phyloP scores from a whole-genome alignment of 2,329 filamentous ascomycete species.

The Saccharata proteae region DNA sequence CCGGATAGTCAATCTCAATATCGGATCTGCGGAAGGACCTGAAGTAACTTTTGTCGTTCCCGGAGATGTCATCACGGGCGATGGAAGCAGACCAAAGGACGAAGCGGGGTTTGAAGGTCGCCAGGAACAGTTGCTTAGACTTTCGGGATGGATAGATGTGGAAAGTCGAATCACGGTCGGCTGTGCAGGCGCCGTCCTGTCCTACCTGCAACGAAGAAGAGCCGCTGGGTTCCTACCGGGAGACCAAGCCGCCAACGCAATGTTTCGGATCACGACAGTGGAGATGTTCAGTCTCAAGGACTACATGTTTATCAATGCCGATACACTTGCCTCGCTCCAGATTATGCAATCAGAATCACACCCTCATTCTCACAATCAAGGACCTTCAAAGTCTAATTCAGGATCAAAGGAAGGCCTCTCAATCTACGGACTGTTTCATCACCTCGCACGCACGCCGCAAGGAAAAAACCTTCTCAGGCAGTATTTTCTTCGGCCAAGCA shows the following conservation, averaged over 20 bases:
- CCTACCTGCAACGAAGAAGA: constrained; percentile 59
- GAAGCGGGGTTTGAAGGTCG: constrained; percentile 39
- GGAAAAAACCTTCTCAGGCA: constrained; percentile 64
- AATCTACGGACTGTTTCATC: constrained; percentile 69
- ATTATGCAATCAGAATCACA: constrained; percentile 74
- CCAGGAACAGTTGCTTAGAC: constrained; percentile 53
- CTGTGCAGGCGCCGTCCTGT: constrained; percentile 78
- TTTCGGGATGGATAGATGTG: constrained; percentile 60
- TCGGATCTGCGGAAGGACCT: constrained; percentile 36
- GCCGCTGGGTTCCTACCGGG: constrained; percentile 51
- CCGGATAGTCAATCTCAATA: constrained; percentile 49
- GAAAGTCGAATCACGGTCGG: constrained; percentile 64
- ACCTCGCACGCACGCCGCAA: constrained; percentile 64
- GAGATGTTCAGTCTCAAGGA: constrained; percentile 62
- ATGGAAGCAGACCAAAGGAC: constrained; percentile 15
- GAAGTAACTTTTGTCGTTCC: constrained; percentile 49
- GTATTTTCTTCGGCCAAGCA: constrained; percentile 67
- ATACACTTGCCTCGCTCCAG: constrained; percentile 72
- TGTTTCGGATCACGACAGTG: constrained; percentile 51
- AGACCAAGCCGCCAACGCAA: constrained; percentile 39
- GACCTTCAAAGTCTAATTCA: constrained; percentile 46
- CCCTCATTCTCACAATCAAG: constrained; percentile 68
- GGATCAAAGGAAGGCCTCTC: constrained; percentile 72
- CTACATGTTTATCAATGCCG: constrained; percentile 65
- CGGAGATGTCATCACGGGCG: constrained; percentile 33